These are phyloP conservation scores for Brassica nigra DNA, from an alignment of 345 rosid species.

Conservation along the genomic window DNA sequence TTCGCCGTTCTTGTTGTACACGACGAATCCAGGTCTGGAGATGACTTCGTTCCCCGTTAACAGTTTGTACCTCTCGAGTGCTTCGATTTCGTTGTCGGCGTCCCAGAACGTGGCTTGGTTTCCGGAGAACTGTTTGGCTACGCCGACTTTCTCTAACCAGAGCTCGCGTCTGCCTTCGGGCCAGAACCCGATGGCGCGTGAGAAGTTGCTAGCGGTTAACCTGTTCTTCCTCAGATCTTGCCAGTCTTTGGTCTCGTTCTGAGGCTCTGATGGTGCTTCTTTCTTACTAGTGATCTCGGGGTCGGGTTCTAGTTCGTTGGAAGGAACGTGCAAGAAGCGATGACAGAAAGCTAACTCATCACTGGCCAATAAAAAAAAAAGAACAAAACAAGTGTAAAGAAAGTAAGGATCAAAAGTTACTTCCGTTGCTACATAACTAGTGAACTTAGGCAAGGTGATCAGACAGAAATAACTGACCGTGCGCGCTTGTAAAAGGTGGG, in stretches of 20 bases:
- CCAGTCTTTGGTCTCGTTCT: not conserved
- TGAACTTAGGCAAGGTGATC: not conserved
- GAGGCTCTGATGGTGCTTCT: not conserved
- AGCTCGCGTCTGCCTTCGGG: slow-evolving; percentile 60
- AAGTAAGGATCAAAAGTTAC: not conserved
- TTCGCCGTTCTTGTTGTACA: slow-evolving; percentile 26
- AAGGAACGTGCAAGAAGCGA: slow-evolving; percentile 29
- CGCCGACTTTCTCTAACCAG: slow-evolving; percentile 79
- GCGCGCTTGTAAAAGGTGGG: slow-evolving; percentile 25
- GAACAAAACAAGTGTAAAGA: not conserved
- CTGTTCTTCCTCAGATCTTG: not conserved
- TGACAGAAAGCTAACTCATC: slow-evolving; percentile 28
- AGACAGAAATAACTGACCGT: slow-evolving; percentile 18
- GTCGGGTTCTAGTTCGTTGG: slow-evolving; percentile 14
- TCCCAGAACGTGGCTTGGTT: slow-evolving; percentile 37
- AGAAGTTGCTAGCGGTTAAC: slow-evolving; percentile 41
- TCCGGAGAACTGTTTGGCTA: slow-evolving; percentile 29
- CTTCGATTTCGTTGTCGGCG: slow-evolving; percentile 46
- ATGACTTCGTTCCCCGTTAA: slow-evolving; percentile 50
- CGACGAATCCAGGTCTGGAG: slow-evolving; percentile 44
- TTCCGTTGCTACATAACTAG: not conserved
- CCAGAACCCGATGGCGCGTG: slow-evolving; percentile 70
- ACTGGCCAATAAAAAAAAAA: slow-evolving; percentile 3
- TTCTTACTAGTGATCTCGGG: slow-evolving; percentile 15
- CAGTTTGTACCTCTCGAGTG: slow-evolving; percentile 55